Conservation (phyloP, 2,329 filamentous ascomycete genomes). For the Penicillium psychrosexuale region DNA sequence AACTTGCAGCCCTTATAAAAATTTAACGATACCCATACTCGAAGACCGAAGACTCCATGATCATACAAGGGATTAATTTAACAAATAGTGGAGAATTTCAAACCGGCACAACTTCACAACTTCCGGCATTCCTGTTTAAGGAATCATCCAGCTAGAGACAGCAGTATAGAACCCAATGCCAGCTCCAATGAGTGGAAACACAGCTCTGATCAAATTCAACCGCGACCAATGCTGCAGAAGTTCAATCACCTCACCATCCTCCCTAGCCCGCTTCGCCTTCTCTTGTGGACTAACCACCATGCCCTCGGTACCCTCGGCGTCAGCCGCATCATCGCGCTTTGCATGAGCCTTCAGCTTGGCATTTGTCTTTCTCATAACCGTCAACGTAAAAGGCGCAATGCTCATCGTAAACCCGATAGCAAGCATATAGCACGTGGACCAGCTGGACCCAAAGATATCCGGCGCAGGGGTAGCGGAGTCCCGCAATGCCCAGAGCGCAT, state of each 20-base stretch:
- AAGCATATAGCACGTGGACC: conserved; percentile 20
- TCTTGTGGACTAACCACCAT: conserved; percentile 21
- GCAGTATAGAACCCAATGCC: conserved; percentile 24
- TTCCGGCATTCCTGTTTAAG: background rate
- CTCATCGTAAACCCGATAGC: conserved; percentile 24
- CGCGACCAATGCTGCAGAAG: conserved; percentile 22
- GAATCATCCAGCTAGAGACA: conserved; percentile 3
- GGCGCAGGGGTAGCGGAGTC: conserved; percentile 8
- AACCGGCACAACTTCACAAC: background rate
- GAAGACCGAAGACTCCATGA: background rate
- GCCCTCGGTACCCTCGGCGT: conserved; percentile 20
- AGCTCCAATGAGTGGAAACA: conserved; percentile 26
- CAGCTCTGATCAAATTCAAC: conserved; percentile 24
- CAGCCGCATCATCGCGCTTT: conserved; percentile 21
- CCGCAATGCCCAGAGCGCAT: conserved; percentile 30
- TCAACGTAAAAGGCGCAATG: conserved; percentile 29
- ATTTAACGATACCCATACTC: conserved; percentile 16
- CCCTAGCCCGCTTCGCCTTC: conserved; percentile 15
- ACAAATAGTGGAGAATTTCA: background rate
- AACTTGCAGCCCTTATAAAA: conserved; percentile 4
- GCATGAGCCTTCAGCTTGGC: conserved; percentile 25
- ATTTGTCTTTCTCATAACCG: conserved; percentile 28
- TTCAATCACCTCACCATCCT: conserved; percentile 19
- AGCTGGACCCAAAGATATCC: conserved; percentile 8
- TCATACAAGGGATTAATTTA: background rate